Evolutionary conservation across 108 stramenopile genomes (phyloP), one percentile per base, ranked within the genome.

Genomic region (Skeletonema costatum): DNA sequence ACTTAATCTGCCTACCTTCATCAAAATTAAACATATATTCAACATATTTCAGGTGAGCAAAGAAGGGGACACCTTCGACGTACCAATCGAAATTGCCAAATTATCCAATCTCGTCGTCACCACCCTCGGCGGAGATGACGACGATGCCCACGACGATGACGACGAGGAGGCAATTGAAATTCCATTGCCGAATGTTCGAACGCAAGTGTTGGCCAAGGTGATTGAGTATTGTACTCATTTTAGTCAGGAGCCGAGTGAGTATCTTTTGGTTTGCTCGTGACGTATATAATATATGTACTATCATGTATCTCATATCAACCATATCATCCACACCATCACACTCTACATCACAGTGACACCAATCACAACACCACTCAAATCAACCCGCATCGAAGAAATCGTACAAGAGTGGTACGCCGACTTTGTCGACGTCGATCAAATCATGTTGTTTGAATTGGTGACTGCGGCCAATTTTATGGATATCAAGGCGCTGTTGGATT

Each of bases 371-470:
- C 99, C 99, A 1, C 85, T 99, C 21, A 94, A 96, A 82, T 94
- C 92, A 44, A 81, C 82, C 21, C 93, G 92, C 64, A 93, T 99
- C 71, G 85, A 90, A 66, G 96, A 98, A 61, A 88, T 99, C 42
- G 99, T 99, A 25, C 97, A 99, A 80, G 84, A 94, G 70, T 99
- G 98, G 98, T 99, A 99, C 82, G 97, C 98, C 0, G 87, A 92
- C 33, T 99, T 97, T 73, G 96, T 98, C 39, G 64, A 93, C 73
- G 85, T 91, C 3, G 90, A 92, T 17, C 81, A 80, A 46, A 87
- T 77, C 14, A 76, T 88, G 78, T 51, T 95, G 13, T 95, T 92
- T 78, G 88, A 95, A 38, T 48, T 95, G 53, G 71, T 92, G 9
- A 87, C 88, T 10, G 91, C 94, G 1, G 90, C 92, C 1, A 95